phyloP scores from a whole-genome alignment of 495 filamentous ascomycete species.

The Letharia lupina region DNA sequence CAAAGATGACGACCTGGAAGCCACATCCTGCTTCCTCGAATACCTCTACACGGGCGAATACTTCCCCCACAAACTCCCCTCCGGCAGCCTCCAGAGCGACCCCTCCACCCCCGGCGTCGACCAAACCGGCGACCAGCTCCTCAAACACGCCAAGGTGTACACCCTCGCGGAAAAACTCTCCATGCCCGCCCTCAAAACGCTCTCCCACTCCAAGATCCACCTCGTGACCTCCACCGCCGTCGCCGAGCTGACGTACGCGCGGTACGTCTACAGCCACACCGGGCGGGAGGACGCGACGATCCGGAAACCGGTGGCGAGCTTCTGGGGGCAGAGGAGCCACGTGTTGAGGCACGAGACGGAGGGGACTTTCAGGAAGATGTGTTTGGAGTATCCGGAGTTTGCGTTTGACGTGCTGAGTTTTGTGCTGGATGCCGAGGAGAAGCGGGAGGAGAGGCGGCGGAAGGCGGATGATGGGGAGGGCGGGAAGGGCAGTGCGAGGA shows the following conservation, averaged over 20 bases:
- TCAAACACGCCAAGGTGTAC: conserved; percentile 82
- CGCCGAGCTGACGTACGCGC: conserved; percentile 82
- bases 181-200: conserved; percentile 60
- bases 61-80: conserved; percentile 57
- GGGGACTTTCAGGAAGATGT: conserved; percentile 69
- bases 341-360: conserved; percentile 75
- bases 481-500: conserved; percentile 33
- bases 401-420: conserved; percentile 77
- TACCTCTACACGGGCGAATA: conserved; percentile 91
- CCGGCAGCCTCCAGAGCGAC: conserved; percentile 48
- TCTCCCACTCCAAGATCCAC: conserved; percentile 84
- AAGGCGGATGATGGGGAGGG: conserved; percentile 26
- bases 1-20: conserved; percentile 61
- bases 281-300: conserved; percentile 58
- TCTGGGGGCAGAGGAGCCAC: conserved; percentile 79
- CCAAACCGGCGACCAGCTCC: conserved; percentile 63
- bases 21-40: conserved; percentile 80
- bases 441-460: conserved; percentile 34
- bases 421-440: conserved; percentile 59
- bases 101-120: conserved; percentile 53
- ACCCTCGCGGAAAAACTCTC: conserved; percentile 76
- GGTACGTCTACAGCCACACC: conserved; percentile 81
- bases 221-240: conserved; percentile 73
- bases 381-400: conserved; percentile 84
- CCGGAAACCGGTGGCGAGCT: conserved; percentile 75